A percentile compares a stretch with the other conserved stretches of the same genome.
Evolutionary conservation across 352 stramenopile species (phyloP).

Genomic region (Pythium graminicola): DNA sequence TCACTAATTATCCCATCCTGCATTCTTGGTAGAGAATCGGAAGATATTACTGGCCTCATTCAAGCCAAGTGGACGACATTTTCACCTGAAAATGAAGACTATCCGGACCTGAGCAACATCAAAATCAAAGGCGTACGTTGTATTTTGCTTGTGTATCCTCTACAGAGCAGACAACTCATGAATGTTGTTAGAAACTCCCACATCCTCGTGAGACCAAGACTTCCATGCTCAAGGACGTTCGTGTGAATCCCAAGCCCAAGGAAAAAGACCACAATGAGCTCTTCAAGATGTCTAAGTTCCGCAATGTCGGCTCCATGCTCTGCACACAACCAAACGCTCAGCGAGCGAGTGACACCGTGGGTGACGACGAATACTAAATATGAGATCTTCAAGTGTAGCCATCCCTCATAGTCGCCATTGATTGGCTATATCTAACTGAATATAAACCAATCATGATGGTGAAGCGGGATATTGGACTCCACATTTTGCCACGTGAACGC

Average conservation of each 20-base stretch:
- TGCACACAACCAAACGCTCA: conserved; percentile 47
- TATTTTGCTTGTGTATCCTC: neutral
- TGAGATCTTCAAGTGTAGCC: conserved; percentile 1
- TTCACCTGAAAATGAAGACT: conserved; percentile 56
- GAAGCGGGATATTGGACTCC: neutral
- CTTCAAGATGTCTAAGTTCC: conserved; percentile 88
- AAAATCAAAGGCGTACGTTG: conserved; percentile 66
- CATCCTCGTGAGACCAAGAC: conserved; percentile 63
- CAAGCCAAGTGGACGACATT: conserved; percentile 68
- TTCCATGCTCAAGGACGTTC: conserved; percentile 62
- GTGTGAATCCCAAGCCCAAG: conserved; percentile 30
- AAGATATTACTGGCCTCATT: conserved; percentile 64
- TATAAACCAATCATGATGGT: conserved; percentile 14
- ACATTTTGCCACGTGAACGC: conserved; percentile 16
- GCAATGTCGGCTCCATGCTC: conserved; percentile 58
- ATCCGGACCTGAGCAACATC: conserved; percentile 73
- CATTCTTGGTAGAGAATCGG: conserved; percentile 37
- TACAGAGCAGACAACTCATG: neutral
- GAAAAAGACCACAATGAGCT: conserved; percentile 33
- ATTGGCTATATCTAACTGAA: conserved; percentile 4
- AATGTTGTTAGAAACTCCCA: conserved; percentile 48
- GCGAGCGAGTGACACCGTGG: conserved; percentile 3
- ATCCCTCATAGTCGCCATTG: neutral
- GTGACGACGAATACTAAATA: conserved; percentile 14
- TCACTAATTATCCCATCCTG: neutral